Conservation (phyloP, 345 rosid species). For the Linum usitatissimum region DNA sequence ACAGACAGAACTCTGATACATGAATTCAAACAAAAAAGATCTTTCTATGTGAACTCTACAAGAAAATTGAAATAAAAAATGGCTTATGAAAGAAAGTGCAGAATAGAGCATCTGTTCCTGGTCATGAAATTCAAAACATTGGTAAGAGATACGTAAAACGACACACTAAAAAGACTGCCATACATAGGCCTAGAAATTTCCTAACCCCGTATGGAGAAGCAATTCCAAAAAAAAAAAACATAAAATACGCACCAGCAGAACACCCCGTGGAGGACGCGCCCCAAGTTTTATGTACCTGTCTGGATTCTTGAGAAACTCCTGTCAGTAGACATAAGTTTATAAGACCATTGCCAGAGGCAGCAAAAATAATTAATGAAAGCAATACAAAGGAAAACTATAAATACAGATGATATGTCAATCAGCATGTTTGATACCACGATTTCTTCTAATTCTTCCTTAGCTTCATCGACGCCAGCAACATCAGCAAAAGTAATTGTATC, state of each 20-base stretch:
- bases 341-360: constrained; percentile 17
- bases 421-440: constrained; percentile 57
- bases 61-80: not conserved
- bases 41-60: not conserved
- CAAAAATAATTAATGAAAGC: not conserved
- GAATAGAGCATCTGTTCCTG: not conserved
- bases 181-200: not conserved
- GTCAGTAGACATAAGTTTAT: constrained; percentile 20
- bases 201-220: not conserved
- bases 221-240: not conserved
- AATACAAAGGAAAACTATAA: constrained; percentile 1
- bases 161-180: not conserved
- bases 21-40: constrained; percentile 7
- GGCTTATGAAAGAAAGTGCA: not conserved
- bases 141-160: not conserved
- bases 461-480: constrained; percentile 96
- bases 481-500: constrained; percentile 84
- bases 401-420: not conserved
- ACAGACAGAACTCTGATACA: not conserved
- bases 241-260: constrained; percentile 63
- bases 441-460: constrained; percentile 97
- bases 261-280: constrained; percentile 98
- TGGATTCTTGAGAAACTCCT: constrained; percentile 96
- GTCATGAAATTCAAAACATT: not conserved
- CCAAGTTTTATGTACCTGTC: constrained; percentile 72